A percentile compares a stretch with the other conserved stretches of the same genome.
Conservation (phyloP, 1,284 basidiomycete species). For the Volvariella surrecta region DNA sequence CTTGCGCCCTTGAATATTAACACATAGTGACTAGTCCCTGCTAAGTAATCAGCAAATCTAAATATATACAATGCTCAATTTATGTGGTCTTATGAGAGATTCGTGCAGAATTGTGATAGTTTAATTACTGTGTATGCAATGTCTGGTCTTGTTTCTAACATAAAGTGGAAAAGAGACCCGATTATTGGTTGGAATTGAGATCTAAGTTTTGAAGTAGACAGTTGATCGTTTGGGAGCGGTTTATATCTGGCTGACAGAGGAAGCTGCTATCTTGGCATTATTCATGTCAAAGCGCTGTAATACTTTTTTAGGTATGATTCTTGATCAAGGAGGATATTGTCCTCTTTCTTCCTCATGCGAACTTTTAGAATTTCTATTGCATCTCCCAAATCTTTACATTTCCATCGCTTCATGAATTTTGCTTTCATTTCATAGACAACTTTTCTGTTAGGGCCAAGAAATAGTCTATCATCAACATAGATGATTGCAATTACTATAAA, state of each 20-base stretch:
- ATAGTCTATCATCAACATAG: conserved; percentile 20
- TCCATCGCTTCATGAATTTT: conserved; percentile 21
- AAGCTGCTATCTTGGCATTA: conserved; percentile 19
- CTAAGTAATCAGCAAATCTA: background rate
- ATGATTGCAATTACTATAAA: conserved; percentile 16
- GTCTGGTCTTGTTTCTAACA: conserved; percentile 1
- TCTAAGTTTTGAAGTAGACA: background rate
- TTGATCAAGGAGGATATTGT: conserved; percentile 23
- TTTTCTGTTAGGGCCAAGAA: conserved; percentile 11
- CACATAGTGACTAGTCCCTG: background rate
- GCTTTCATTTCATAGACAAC: conserved; percentile 13
- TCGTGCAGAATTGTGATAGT: background rate
- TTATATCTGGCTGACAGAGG: conserved; percentile 20
- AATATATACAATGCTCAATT: background rate
- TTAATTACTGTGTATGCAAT: background rate
- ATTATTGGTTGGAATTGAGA: background rate
- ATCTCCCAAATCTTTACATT: conserved; percentile 25
- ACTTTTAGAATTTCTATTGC: conserved; percentile 26
- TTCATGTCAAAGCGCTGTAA: conserved; percentile 22
- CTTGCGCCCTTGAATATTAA: background rate
- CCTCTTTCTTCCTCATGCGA: conserved; percentile 17
- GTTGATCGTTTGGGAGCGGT: conserved; percentile 5
- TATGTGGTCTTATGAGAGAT: background rate
- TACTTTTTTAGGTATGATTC: conserved; percentile 23
- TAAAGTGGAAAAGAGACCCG: background rate